Evolutionary conservation across 2,329 filamentous ascomycete genomes (phyloP).

Genomic region (Fusarium brevicatenulatum): DNA sequence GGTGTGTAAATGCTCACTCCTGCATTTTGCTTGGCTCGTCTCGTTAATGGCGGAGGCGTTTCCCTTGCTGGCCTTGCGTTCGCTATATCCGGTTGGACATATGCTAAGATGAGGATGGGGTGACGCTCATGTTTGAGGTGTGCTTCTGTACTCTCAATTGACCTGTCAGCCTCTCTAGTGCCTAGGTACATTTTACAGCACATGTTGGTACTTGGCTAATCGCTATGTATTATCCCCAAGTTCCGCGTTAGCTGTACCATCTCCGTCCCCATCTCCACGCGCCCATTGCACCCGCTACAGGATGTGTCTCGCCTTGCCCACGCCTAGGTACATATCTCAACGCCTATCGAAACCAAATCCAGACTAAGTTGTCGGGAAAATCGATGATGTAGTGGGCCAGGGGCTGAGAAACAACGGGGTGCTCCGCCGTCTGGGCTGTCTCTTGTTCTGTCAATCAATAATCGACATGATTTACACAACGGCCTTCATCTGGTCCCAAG

Average conservation of each 20-base stretch:
- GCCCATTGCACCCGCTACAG: conserved; percentile 8
- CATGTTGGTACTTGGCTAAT: background rate
- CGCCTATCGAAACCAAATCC: conserved; percentile 1
- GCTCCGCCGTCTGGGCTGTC: conserved; percentile 10
- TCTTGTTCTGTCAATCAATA: conserved; percentile 18
- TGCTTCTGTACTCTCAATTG: conserved; percentile 2
- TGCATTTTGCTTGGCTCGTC: conserved; percentile 20
- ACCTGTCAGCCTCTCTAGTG: background rate
- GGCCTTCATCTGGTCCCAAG: conserved; percentile 22
- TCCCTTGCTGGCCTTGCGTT: conserved; percentile 9
- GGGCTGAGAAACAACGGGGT: conserved; percentile 38
- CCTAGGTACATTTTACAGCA: background rate
- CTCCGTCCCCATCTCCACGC: background rate
- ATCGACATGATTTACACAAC: conserved; percentile 27
- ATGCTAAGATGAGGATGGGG: conserved; percentile 1
- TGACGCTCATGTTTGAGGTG: conserved; percentile 8
- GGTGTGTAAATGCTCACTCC: conserved; percentile 20
- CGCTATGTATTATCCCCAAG: conserved; percentile 10
- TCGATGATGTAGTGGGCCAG: conserved; percentile 44
- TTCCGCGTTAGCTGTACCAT: background rate
- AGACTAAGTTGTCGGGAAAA: conserved; percentile 8
- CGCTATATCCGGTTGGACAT: conserved; percentile 15
- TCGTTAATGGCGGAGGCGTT: conserved; percentile 9
- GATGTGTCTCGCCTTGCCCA: conserved; percentile 17
- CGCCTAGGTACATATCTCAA: background rate